A percentile compares a stretch with the other conserved stretches of the same genome.
These are phyloP conservation scores for Pleurotus tuber-regium DNA, from an alignment of 768 basidiomycete species.

Conservation along the genomic window DNA sequence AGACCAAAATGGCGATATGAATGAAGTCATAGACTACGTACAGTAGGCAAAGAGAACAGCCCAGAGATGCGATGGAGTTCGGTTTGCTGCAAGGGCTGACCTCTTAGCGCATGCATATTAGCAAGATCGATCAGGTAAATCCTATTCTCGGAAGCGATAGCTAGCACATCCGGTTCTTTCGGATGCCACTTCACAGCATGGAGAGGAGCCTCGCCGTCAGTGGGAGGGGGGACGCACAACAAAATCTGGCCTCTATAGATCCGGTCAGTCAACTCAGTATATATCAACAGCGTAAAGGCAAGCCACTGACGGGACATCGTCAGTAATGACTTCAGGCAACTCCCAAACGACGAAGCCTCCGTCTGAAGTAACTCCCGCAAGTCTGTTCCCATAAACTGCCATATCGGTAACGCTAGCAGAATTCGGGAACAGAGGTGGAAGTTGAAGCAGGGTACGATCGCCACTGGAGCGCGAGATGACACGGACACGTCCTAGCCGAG, in stretches of 20 bases:
- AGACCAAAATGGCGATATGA: too few species aligned
- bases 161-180: conserved; percentile 74
- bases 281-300: too few species aligned
- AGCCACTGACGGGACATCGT: conserved; percentile 74
- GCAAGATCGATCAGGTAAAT: conserved; percentile 73
- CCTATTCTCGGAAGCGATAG: conserved; percentile 77
- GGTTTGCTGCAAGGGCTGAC: conserved; percentile 64
- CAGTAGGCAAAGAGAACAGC: conserved; percentile 67
- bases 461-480: conserved; percentile 88
- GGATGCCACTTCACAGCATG: conserved; percentile 90
- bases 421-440: conserved; percentile 59
- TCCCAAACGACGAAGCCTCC: conserved; percentile 92
- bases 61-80: conserved; percentile 70
- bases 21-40: conserved; percentile 34
- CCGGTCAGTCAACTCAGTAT: not conserved
- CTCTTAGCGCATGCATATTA: conserved; percentile 44
- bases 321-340: conserved; percentile 76
- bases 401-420: conserved; percentile 76
- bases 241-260: conserved; percentile 57
- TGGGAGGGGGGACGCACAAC: conserved; percentile 66
- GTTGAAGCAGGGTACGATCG: conserved; percentile 81
- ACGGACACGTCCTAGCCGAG: conserved; percentile 80
- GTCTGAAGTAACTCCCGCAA: conserved; percentile 85
- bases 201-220: conserved; percentile 52
- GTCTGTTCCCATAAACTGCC: conserved; percentile 79